Evolutionary conservation across 345 rosid genomes (phyloP).

Genomic region (Clarkia xantiana): DNA sequence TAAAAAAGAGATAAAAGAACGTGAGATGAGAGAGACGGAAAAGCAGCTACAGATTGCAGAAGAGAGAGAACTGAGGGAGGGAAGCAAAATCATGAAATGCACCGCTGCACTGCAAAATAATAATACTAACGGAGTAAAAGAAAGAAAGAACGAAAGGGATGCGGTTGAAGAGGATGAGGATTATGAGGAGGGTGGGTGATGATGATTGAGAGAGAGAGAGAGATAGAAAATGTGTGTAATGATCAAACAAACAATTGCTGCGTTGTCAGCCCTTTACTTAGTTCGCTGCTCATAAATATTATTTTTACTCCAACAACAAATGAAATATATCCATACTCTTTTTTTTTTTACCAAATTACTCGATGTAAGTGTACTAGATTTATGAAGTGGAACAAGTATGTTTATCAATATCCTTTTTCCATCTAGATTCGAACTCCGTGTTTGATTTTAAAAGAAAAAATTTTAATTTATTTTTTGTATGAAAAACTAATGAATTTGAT

Average conservation of each 20-base stretch:
- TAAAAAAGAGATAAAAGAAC: not conserved
- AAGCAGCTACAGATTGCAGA: not conserved
- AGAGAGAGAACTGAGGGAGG: not conserved
- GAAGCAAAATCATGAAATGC: slow-evolving; percentile 5
- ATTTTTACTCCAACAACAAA: slow-evolving; percentile 10
- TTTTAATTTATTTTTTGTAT: too few relatives aligned
- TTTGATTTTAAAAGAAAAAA: too few relatives aligned
- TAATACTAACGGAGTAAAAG: slow-evolving; percentile 3
- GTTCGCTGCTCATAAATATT: slow-evolving; percentile 85
- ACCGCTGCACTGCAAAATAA: not conserved
- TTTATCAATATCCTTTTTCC: too few relatives aligned
- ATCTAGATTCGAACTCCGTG: too few relatives aligned
- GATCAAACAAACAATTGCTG: slow-evolving; percentile 44
- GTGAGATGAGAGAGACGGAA: slow-evolving; percentile 6
- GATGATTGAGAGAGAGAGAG: slow-evolving; percentile 11
- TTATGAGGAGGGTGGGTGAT: slow-evolving; percentile 37
- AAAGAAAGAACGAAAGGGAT: slow-evolving; percentile 3
- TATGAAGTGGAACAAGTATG: too few relatives aligned
- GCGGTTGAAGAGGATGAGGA: slow-evolving; percentile 17
- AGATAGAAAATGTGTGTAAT: slow-evolving; percentile 11
- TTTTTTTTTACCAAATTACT: too few relatives aligned
- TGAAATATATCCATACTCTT: too few relatives aligned
- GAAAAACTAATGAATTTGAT: too few relatives aligned
- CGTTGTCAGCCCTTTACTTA: slow-evolving; percentile 56
- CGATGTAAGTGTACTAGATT: too few relatives aligned